These are phyloP conservation scores for Bonia amplexicaulis DNA, from an alignment of 176 grass and related monocot genomes.

Conservation along the genomic window DNA sequence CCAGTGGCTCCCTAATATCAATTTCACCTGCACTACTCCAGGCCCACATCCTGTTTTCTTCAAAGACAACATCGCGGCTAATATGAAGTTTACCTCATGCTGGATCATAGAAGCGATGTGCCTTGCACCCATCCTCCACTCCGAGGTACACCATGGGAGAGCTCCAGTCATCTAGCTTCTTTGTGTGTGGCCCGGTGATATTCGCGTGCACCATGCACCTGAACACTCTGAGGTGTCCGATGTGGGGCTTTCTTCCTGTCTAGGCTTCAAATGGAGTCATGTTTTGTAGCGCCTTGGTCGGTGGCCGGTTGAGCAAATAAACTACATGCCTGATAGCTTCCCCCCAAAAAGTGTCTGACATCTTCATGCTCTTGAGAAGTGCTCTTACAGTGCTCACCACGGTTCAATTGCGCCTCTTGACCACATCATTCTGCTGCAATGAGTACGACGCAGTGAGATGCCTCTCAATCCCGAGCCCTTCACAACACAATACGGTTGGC, in stretches of 20 bases:
- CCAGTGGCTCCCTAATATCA: too few relatives aligned
- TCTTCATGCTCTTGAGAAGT: not conserved
- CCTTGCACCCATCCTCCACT: not conserved
- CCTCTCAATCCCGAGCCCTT: not conserved
- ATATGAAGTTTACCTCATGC: too few relatives aligned
- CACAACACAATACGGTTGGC: not conserved
- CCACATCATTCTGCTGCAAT: not conserved
- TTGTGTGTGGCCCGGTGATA: not conserved
- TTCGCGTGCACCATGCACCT: not conserved
- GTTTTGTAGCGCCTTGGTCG: not conserved
- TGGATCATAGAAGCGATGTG: not conserved
- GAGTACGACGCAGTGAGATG: not conserved
- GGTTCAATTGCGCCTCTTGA: not conserved
- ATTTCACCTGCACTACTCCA: too few relatives aligned
- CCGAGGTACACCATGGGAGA: not conserved
- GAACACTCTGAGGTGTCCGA: not conserved
- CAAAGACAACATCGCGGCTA: too few relatives aligned
- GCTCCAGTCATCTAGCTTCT: not conserved
- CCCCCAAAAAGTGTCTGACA: not conserved
- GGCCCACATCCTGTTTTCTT: too few relatives aligned
- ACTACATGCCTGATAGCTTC: not conserved
- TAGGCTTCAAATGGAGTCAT: not conserved
- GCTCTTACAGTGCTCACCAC: not conserved
- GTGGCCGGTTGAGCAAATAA: not conserved
- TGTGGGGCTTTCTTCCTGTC: not conserved